Evolutionary conservation across 495 filamentous ascomycete species (phyloP), one percentile per base, ranked within the genome.

Genomic region (Parathielavia hyrcaniae): DNA sequence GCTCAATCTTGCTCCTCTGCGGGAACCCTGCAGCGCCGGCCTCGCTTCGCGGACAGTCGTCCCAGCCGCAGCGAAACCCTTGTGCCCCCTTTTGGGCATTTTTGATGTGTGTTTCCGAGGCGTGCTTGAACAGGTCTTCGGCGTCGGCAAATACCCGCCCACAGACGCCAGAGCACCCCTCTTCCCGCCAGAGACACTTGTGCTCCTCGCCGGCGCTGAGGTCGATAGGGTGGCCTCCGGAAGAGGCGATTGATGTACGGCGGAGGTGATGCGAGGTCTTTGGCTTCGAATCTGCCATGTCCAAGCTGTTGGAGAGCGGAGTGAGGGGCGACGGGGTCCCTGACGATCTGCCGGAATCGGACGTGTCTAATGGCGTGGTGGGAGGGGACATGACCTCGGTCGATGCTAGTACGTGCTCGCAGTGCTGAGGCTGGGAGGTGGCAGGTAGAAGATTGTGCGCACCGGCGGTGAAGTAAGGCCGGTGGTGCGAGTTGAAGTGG

Each of bases 1-100:
- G 74, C 56, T 82, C 78, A 17, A 86, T 75, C 64, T 86, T 86
- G 60, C 81, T 82, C 53, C 75, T 72, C 60, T 81, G 79, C 41
- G 74, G 70, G 66, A 85, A 80, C 52, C 76, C 78, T 30, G 70
- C 62, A 36, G 64, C 70, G 49, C 69, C 72, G 51, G 55, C 46
- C 6, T 61, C 60, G 59, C 82, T 82, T 1, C 75, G 66, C 22
- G 61, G 60, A 51, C 71, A 74, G 53, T 64, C 69, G 35, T 63
- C 59, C 71, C 71, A 73, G 38, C 67, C 63, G 53, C 73, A 73
- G 10, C 64, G 56, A 53, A 72, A 71, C 1, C 67, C 67, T 17
- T 63, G 58, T 14, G 59, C 60, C 0, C 69, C 70, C 58, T 72
- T 72, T n/a, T 60, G 59, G 17, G 69, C 67, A 43, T 63, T 48